Base-by-base conservation (phyloP, 306 rosid genomes). In the Quercus wislizeni region DNA sequence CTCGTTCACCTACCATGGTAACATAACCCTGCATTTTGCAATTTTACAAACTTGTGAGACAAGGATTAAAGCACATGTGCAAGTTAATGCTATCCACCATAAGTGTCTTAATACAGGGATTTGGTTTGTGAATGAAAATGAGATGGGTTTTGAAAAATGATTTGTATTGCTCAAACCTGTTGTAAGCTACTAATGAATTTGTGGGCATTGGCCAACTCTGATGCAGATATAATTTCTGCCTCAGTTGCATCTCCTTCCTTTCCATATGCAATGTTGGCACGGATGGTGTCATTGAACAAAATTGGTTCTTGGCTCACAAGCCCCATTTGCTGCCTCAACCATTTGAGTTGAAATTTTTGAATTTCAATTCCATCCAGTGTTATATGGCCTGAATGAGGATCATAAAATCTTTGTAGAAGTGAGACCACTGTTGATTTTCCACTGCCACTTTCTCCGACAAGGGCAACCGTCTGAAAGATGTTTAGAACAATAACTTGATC, bases 381-480 rank as follows among this genome's bases (percentile, higher is more conserved):
- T 57, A 91, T 87, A 27, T 83, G 81, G 63, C 96, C 96, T 2
- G 90, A 89, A 72, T 89, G 86, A 30, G 90, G 93, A 28, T 91
- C 89, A 62, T 91, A 89, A 78, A 89, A 91, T 63, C 96, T 91
- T 55, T 87, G 90, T 61, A 91, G 41, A 31, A 91, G 49, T 15
- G 92, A 86, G 67, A 91, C 56, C 8, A 85, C 87, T 4, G 92
- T 91, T 18, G 93, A 91, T 74, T 91, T 91, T 41, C 96, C 96
- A 71, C 93, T 77, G 52, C 96, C 93, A 78, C 96, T 88, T 87
- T 91, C 93, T 73, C 96, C 93, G 27, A 91, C 93, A 4, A 91
- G 62, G 7, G 93, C 93, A 15, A 91, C 82, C 31, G 92, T 91
- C 94, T 89, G 78, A 43, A 70, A 41, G 84, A 18, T 62, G 59